phyloP scores from a whole-genome alignment of 257 asterid species.

The Orobanche coerulescens region DNA sequence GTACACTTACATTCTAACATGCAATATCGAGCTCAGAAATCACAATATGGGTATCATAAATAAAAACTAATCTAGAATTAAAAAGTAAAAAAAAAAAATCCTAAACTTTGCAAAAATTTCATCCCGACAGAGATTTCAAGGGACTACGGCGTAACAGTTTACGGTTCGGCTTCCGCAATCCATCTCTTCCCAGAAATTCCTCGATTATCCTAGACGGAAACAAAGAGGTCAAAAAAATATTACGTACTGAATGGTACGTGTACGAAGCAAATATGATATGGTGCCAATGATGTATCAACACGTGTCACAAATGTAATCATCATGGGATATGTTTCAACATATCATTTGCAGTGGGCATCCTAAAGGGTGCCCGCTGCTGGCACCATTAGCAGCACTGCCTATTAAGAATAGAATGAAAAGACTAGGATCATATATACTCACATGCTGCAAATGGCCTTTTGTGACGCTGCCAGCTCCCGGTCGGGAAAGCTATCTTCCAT shows the following conservation, averaged over 20 bases:
- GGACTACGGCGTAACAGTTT: constrained; percentile 19
- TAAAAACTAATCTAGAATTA: background rate
- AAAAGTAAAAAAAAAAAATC: background rate
- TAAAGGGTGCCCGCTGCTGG: too few relatives aligned
- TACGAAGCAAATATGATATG: too few relatives aligned
- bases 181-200: constrained; percentile 60
- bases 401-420: too few relatives aligned
- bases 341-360: too few relatives aligned
- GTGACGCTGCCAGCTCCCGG: constrained; percentile 79
- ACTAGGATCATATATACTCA: constrained; percentile 27
- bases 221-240: background rate
- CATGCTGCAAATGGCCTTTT: constrained; percentile 86
- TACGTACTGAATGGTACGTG: background rate
- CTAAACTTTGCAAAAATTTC: background rate
- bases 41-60: background rate
- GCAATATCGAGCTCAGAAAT: background rate
- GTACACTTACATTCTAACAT: background rate
- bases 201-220: constrained; percentile 61
- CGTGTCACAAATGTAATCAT: too few relatives aligned
- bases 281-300: too few relatives aligned
- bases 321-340: too few relatives aligned
- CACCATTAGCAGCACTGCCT: too few relatives aligned
- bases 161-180: constrained; percentile 41
- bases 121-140: constrained; percentile 19
- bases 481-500: constrained; percentile 86